Evolutionary conservation across 78 protist genomes (phyloP).

Genomic region (Dictyostelium intermedium): DNA sequence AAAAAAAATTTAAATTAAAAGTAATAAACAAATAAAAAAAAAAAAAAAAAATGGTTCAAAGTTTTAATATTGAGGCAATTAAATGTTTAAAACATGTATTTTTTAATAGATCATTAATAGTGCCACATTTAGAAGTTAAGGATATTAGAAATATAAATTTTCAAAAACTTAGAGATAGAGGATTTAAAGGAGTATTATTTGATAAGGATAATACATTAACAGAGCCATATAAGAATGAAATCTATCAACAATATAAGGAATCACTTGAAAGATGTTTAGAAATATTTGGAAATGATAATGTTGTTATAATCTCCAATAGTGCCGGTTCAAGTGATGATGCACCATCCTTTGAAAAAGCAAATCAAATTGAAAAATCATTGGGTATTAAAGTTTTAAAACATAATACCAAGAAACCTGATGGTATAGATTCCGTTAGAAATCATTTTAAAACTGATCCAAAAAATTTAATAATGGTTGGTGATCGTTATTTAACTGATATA

Average conservation of each 20-base stretch:
- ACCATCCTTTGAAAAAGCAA: constrained; percentile 9
- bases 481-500: constrained; percentile 56
- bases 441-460: constrained; percentile 6
- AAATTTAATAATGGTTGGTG: constrained; percentile 50
- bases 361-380: not conserved
- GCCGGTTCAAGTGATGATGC: constrained; percentile 71
- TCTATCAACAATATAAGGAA: constrained; percentile 32
- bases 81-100: constrained; percentile 27
- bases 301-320: constrained; percentile 52
- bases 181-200: constrained; percentile 47
- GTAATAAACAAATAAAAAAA: not conserved
- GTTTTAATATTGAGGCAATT: constrained; percentile 51
- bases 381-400: constrained; percentile 29
- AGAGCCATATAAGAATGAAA: constrained; percentile 25
- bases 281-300: constrained; percentile 19
- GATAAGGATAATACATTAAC: constrained; percentile 74
- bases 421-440: constrained; percentile 9
- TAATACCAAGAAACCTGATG: constrained; percentile 65
- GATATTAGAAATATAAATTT: constrained; percentile 37
- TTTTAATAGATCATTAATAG: constrained; percentile 19
- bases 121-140: constrained; percentile 38
- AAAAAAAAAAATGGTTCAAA: constrained; percentile 55
- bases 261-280: not conserved
- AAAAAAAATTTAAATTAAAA: too few relatives aligned
- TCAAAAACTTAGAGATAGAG: not conserved